phyloP scores from a whole-genome alignment of 352 stramenopile species.

The Globisporangium rhizosaccharum region DNA sequence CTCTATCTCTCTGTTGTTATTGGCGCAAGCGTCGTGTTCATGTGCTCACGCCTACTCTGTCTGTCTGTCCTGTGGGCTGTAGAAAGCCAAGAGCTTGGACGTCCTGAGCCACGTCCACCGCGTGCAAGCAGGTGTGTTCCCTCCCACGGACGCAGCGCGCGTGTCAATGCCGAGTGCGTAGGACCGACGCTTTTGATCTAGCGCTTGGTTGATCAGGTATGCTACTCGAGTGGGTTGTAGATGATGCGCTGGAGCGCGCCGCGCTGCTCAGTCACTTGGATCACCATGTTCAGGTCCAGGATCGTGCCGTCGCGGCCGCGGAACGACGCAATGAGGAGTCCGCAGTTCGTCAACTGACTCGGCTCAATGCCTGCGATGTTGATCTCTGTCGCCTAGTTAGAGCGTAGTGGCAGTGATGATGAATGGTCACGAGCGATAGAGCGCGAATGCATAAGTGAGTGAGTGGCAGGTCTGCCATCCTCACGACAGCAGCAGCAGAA shows the following conservation, averaged over 20 bases:
- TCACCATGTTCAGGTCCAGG: slow-evolving; percentile 85
- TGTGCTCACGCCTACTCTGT: not conserved
- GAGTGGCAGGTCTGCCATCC: no score
- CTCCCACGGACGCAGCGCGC: not conserved
- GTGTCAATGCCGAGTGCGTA: not conserved
- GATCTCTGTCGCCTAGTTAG: slow-evolving; percentile 47
- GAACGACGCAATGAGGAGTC: slow-evolving; percentile 80
- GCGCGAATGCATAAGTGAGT: not conserved
- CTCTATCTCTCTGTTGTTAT: not conserved
- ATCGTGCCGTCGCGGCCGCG: slow-evolving; percentile 68
- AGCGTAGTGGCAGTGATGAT: not conserved
- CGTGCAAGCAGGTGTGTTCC: slow-evolving; percentile 30
- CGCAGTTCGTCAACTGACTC: slow-evolving; percentile 84
- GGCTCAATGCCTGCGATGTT: slow-evolving; percentile 69
- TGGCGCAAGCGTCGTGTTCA: not conserved
- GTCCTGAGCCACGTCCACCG: slow-evolving; percentile 35
- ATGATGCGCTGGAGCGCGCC: slow-evolving; percentile 76
- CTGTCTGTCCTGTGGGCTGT: not conserved
- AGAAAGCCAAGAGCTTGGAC: slow-evolving; percentile 34
- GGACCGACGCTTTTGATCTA: not conserved
- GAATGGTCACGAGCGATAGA: not conserved
- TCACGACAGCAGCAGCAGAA: not conserved
- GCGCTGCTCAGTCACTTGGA: slow-evolving; percentile 80
- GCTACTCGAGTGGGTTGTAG: slow-evolving; percentile 84
- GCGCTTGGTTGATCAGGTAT: not conserved